These are phyloP conservation scores for Podosphaera fusca DNA, from an alignment of 2,329 filamentous ascomycete species.

Conservation along the genomic window DNA sequence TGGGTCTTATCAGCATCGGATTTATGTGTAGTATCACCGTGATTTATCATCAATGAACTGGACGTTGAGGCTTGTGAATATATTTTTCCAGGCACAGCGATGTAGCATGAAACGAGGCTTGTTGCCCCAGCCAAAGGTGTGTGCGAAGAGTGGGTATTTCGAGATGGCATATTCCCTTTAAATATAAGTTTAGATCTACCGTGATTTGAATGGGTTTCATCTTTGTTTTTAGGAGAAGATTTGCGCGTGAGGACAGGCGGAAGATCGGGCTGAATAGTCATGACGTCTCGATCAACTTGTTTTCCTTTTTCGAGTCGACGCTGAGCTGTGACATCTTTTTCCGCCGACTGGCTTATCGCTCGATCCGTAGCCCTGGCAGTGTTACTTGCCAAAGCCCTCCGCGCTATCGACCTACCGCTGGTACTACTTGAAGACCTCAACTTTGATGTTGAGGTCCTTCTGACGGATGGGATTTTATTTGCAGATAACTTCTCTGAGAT, in stretches of 20 bases:
- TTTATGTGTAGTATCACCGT: background rate
- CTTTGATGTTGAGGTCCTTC: background rate
- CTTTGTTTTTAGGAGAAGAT: background rate
- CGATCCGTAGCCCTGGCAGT: background rate
- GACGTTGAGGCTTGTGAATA: background rate
- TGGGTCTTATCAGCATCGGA: background rate
- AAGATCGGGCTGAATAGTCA: background rate
- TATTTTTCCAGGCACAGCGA: background rate
- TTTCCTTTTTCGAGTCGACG: background rate
- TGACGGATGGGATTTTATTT: slow-evolving; percentile 3
- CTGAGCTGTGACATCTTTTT: background rate
- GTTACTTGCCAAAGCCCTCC: background rate
- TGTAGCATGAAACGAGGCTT: background rate
- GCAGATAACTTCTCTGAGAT: slow-evolving; percentile 6
- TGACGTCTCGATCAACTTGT: background rate
- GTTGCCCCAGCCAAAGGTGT: background rate
- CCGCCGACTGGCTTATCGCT: background rate
- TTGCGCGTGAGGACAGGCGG: background rate
- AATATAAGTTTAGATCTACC: background rate
- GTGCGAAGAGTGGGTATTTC: background rate
- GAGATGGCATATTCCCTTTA: background rate
- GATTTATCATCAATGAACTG: background rate
- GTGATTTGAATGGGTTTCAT: background rate
- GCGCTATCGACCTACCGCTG: background rate
- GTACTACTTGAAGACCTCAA: slow-evolving; percentile 3